Evolutionary conservation across 2,329 filamentous ascomycete species (phyloP), one percentile per base, ranked within the genome.

Genomic region (Polytolypa hystricis): DNA sequence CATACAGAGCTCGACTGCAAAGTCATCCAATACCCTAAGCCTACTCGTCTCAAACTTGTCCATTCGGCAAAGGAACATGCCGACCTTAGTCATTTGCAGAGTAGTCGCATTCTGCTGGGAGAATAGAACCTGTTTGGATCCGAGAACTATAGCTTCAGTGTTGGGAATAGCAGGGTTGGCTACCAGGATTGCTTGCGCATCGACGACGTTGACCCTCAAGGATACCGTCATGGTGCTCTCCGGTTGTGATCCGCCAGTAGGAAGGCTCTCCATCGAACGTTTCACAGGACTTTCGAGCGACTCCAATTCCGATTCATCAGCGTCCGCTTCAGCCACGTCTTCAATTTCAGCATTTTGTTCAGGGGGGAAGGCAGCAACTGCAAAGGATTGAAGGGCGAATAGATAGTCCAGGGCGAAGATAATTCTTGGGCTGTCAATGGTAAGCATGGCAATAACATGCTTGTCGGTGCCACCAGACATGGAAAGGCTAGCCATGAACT

Each of bases 11-110:
- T 91, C 83, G 7, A 96, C 68, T 2, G 86, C 94, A 56, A 98
- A 98, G 58, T 98, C 87, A 54, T 99, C 93, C 20, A 99, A 74
- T 42, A 99, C 94, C 12, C 91, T 79, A 31, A 98, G 70, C 25
- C 85, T 77, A 27, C 81, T 87, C 3, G 83, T 86, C 48, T 98
- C 89, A 48, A 96, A 96, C 44, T 79, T 84, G 58, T 99, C 93
- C 91, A 99, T 98, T 9, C 91, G 82, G 55, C 93, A 98, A 20
- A 98, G 62, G 57, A 95, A 99, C 91, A 99, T 98, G 48, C 91
- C 91, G 36, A 96, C 75, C 53, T 96, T 80, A 5, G 85, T 87
- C 2, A 98, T 77, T 54, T 98, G 89, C 53, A 99, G 73, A 1
- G 91, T 95, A 48, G 93, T 73, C 6, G 89, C 84, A 63, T 96